Conservation (phyloP, 2,329 filamentous ascomycete genomes). For the Bipolaris oryzae region DNA sequence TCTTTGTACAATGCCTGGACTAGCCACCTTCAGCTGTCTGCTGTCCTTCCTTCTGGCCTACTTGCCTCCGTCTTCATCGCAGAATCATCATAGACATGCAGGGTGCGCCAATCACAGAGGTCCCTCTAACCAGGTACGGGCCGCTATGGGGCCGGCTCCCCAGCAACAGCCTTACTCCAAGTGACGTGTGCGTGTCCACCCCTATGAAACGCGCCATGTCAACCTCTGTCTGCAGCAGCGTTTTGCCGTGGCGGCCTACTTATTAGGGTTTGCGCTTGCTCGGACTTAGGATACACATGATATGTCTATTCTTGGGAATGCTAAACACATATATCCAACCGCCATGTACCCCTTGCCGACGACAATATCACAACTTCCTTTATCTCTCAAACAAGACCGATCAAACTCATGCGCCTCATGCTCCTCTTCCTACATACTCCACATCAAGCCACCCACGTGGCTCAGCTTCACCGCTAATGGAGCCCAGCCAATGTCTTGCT, state of each 20-base stretch:
- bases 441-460: slow-evolving; percentile 1
- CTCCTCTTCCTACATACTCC: not conserved
- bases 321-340: not conserved
- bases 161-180: slow-evolving; percentile 13
- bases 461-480: slow-evolving; percentile 6
- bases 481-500: not conserved
- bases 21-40: not conserved
- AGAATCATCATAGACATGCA: slow-evolving; percentile 3
- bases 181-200: slow-evolving; percentile 16
- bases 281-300: not conserved
- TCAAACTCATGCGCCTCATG: not conserved
- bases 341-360: not conserved
- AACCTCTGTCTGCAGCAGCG: not conserved
- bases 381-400: not conserved
- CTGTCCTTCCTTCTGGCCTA: slow-evolving; percentile 5
- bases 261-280: not conserved
- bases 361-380: not conserved
- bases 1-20: not conserved
- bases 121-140: slow-evolving; percentile 10
- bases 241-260: not conserved
- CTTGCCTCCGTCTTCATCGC: not conserved
- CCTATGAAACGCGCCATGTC: slow-evolving; percentile 9
- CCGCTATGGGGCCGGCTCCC: slow-evolving; percentile 16
- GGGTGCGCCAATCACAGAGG: slow-evolving; percentile 12
- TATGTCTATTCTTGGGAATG: not conserved